A percentile compares a stretch with the other conserved stretches of the same genome.
Conservation (phyloP, 2,329 filamentous ascomycete genomes). For the Byssothecium circinans region DNA sequence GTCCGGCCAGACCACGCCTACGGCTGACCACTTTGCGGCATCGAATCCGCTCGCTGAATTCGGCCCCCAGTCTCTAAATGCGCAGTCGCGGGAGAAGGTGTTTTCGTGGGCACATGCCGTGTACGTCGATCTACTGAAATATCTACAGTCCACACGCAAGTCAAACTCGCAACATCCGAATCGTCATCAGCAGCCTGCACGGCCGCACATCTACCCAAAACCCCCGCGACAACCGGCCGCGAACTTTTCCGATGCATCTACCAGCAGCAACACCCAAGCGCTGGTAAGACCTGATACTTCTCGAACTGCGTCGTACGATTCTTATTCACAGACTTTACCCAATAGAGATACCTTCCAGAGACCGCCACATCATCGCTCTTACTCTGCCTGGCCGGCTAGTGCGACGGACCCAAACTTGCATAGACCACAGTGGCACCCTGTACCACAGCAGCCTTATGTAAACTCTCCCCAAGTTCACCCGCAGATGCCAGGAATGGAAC, state of each 20-base stretch:
- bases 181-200: conserved; percentile 46
- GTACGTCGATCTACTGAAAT: conserved; percentile 53
- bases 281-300: conserved; percentile 38
- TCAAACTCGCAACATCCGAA: conserved; percentile 44
- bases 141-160: conserved; percentile 50
- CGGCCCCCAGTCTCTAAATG: conserved; percentile 47
- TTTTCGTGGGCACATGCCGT: conserved; percentile 52
- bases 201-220: conserved; percentile 63
- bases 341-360: conserved; percentile 22
- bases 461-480: conserved; percentile 22
- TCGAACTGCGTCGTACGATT: conserved; percentile 28
- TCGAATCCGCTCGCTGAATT: conserved; percentile 38
- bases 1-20: conserved; percentile 35
- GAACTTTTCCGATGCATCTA: conserved; percentile 48
- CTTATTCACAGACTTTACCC: conserved; percentile 22
- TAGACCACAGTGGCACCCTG: conserved; percentile 32
- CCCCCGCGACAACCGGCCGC: conserved; percentile 60
- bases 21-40: conserved; percentile 22
- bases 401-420: conserved; percentile 16
- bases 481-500: conserved; percentile 27
- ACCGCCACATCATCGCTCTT: conserved; percentile 31
- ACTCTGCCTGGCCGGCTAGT: conserved; percentile 31
- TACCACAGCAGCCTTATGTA: conserved; percentile 19
- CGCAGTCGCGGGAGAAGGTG: conserved; percentile 47
- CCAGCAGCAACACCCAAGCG: conserved; percentile 26